Evolutionary conservation across 441 rosid species (phyloP).

Genomic region (Omphalea diandra): DNA sequence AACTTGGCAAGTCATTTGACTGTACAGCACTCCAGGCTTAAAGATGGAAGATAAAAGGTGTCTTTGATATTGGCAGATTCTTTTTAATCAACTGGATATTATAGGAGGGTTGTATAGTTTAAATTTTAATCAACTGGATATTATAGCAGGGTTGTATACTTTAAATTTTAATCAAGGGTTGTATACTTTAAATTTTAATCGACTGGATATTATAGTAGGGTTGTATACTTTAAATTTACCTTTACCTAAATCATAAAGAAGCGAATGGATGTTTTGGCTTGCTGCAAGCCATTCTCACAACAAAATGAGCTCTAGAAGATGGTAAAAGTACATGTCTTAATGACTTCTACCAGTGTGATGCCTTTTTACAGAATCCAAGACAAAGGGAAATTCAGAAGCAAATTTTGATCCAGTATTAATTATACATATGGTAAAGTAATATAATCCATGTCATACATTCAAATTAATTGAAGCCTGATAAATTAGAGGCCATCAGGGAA

Average conservation of each 20-base stretch:
- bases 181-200: too few relatives aligned
- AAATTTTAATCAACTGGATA: too few relatives aligned
- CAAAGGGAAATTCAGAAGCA: background rate
- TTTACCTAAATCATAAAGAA: conserved; percentile 1
- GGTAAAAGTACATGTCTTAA: background rate
- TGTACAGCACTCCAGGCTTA: background rate
- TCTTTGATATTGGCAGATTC: background rate
- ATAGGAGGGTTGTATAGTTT: too few relatives aligned
- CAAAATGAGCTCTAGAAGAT: background rate
- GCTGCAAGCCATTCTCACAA: conserved; percentile 3
- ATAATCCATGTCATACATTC: background rate
- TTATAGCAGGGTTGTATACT: too few relatives aligned
- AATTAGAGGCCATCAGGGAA: background rate
- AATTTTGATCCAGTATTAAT: background rate
- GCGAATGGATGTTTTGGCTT: background rate
- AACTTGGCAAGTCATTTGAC: background rate
- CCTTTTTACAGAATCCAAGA: background rate
- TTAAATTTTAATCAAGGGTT: too few relatives aligned
- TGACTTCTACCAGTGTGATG: background rate
- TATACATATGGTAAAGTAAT: background rate
- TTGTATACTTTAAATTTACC: background rate
- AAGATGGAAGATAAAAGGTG: background rate
- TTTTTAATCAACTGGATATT: too few relatives aligned
- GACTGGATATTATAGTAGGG: too few relatives aligned
- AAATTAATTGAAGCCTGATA: background rate